Percentiles rank a stretch among this genome's conserved stretches.
Conservation (phyloP, 768 basidiomycete genomes). For the Goffeauzyma gilvescens region DNA sequence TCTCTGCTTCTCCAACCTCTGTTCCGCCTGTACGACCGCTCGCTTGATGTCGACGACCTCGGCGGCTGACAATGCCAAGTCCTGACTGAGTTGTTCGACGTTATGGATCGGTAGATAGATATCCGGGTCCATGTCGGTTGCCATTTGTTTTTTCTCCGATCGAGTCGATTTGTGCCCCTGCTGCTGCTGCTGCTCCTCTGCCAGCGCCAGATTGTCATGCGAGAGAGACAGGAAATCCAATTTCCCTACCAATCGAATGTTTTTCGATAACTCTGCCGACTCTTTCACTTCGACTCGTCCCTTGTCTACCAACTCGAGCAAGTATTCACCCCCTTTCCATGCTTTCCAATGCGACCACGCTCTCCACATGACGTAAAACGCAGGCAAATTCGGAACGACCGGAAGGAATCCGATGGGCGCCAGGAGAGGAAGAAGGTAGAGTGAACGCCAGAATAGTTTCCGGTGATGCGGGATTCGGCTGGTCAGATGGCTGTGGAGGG, state of each 20-base stretch:
- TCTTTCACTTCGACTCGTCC: slow-evolving; percentile 19
- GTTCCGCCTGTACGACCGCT: slow-evolving; percentile 30
- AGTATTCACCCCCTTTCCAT: slow-evolving; percentile 27
- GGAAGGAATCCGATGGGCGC: slow-evolving; percentile 32
- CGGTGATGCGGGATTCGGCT: slow-evolving; percentile 27
- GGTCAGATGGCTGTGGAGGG: slow-evolving; percentile 19
- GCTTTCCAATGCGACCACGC: slow-evolving; percentile 33
- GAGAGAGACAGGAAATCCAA: too few relatives aligned
- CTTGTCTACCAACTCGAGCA: slow-evolving; percentile 21
- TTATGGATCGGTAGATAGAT: slow-evolving; percentile 17
- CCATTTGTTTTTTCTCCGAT: neutral
- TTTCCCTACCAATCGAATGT: neutral
- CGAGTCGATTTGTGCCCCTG: too few relatives aligned
- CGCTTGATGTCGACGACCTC: slow-evolving; percentile 31
- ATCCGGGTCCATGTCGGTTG: slow-evolving; percentile 4
- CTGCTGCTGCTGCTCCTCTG: neutral
- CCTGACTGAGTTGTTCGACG: slow-evolving; percentile 17
- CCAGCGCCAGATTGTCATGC: too few relatives aligned
- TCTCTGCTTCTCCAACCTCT: slow-evolving; percentile 15
- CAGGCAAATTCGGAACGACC: slow-evolving; percentile 32
- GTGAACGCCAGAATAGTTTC: slow-evolving; percentile 20
- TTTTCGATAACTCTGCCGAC: slow-evolving; percentile 2
- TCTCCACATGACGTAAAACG: slow-evolving; percentile 34
- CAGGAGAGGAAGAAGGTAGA: slow-evolving; percentile 24
- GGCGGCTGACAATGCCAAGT: slow-evolving; percentile 20